A percentile compares a stretch with the other conserved stretches of the same genome.
These are phyloP conservation scores for Teratosphaeria destructans DNA, from an alignment of 2,329 filamentous ascomycete species.

Conservation along the genomic window DNA sequence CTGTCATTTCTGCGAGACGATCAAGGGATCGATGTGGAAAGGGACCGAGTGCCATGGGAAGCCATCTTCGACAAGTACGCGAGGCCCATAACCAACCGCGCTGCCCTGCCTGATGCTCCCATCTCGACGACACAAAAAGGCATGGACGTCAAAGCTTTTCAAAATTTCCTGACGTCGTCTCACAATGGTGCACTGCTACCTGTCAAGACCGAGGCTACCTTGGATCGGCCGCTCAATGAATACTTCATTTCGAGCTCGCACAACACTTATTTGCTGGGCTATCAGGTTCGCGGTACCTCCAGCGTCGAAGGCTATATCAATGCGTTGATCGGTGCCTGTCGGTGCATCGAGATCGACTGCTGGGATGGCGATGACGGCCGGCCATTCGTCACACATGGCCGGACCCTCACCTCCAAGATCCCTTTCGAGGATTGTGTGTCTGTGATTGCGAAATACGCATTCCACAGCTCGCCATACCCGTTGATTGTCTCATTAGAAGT, in stretches of 20 bases:
- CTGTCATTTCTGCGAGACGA: slow-evolving; percentile 60
- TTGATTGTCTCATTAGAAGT: slow-evolving; percentile 93
- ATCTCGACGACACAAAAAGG: slow-evolving; percentile 39
- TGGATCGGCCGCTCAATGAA: slow-evolving; percentile 83
- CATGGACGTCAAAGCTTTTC: slow-evolving; percentile 71
- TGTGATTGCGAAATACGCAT: slow-evolving; percentile 90
- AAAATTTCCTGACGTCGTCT: slow-evolving; percentile 62
- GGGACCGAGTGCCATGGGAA: slow-evolving; percentile 57
- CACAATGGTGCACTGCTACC: slow-evolving; percentile 18
- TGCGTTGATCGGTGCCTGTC: slow-evolving; percentile 76
- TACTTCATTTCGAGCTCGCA: slow-evolving; percentile 98
- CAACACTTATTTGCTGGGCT: slow-evolving; percentile 90
- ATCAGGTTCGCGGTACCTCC: slow-evolving; percentile 80
- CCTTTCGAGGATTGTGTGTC: slow-evolving; percentile 85
- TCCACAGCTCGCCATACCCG: slow-evolving; percentile 75
- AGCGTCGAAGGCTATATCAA: slow-evolving; percentile 93
- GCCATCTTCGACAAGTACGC: slow-evolving; percentile 47
- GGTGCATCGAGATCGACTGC: slow-evolving; percentile 94
- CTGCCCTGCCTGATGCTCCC: slow-evolving; percentile 32
- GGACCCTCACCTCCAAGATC: slow-evolving; percentile 78
- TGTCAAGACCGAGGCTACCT: slow-evolving; percentile 27
- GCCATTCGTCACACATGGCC: slow-evolving; percentile 83
- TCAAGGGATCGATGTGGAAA: slow-evolving; percentile 67
- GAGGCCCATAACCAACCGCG: slow-evolving; percentile 23
- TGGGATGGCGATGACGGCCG: slow-evolving; percentile 88